Evolutionary conservation across 1,139 yeast genomes (phyloP).

Genomic region (Suhomyces coccinellae): DNA sequence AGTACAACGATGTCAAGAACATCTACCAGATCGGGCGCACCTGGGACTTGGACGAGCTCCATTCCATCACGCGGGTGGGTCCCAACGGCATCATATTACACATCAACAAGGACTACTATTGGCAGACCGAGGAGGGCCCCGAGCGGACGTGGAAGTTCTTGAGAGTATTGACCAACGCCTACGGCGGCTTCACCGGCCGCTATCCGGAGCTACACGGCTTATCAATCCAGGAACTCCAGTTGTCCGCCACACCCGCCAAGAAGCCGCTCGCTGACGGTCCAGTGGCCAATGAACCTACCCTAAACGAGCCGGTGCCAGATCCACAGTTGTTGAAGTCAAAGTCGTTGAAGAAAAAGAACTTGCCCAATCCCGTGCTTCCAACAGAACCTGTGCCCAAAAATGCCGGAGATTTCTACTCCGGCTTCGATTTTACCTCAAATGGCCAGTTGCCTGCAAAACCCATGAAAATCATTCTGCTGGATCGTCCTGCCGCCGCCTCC

Average conservation of each 20-base stretch:
- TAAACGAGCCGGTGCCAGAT: constrained; percentile 28
- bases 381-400: constrained; percentile 14
- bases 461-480: constrained; percentile 36
- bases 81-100: constrained; percentile 60
- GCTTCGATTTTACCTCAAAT: constrained; percentile 45
- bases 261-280: constrained; percentile 12
- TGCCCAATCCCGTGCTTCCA: constrained; percentile 29
- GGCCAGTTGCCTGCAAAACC: constrained; percentile 47
- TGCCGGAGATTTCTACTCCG: constrained; percentile 29
- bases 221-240: constrained; percentile 35
- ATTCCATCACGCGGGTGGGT: constrained; percentile 51
- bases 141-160: constrained; percentile 63
- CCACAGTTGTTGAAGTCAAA: constrained; percentile 28
- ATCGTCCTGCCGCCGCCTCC: constrained; percentile 1
- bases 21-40: constrained; percentile 88
- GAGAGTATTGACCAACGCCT: constrained; percentile 61
- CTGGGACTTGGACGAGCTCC: constrained; percentile 82
- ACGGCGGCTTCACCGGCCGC: constrained; percentile 63
- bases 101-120: constrained; percentile 79
- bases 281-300: constrained; percentile 4
- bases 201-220: constrained; percentile 58
- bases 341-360: constrained; percentile 29
- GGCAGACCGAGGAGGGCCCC: constrained; percentile 72
- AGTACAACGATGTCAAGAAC: constrained; percentile 68
- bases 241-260: constrained; percentile 31